A percentile compares a stretch with the other conserved stretches of the same genome.
Conservation (phyloP, 257 asterid species). For the Vinca minor region DNA sequence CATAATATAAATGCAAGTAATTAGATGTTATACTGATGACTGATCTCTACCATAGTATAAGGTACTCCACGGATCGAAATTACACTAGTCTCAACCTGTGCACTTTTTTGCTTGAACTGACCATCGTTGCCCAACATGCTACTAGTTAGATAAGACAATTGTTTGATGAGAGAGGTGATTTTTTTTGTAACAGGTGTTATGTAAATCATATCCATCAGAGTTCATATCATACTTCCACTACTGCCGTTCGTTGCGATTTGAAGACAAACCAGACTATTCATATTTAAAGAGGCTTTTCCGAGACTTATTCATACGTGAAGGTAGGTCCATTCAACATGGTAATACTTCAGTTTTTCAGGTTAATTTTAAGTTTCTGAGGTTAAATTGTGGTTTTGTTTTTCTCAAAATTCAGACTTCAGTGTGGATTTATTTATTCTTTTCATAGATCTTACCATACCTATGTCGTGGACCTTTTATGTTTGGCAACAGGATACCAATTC, state of each 20-base stretch:
- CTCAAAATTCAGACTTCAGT: not conserved
- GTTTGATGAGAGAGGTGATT: slow-evolving; percentile 1
- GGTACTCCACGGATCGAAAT: not conserved
- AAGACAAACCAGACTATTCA: slow-evolving; percentile 89
- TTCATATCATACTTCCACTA: slow-evolving; percentile 88
- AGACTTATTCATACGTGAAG: slow-evolving; percentile 91
- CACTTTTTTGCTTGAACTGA: not conserved
- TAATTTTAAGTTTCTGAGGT: slow-evolving; percentile 3
- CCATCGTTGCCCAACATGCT: not conserved
- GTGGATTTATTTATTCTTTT: slow-evolving; percentile 3
- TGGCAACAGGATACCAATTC: slow-evolving; percentile 74
- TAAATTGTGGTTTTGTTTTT: not conserved
- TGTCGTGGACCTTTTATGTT: slow-evolving; percentile 13
- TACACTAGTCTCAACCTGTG: not conserved
- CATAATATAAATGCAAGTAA: not conserved
- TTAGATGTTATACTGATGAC: not conserved
- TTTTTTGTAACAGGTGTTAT: slow-evolving; percentile 51
- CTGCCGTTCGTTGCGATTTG: slow-evolving; percentile 82
- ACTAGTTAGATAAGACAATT: not conserved
- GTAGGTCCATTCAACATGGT: slow-evolving; percentile 24
- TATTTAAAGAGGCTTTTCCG: slow-evolving; percentile 89
- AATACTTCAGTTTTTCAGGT: not conserved
- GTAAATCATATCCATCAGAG: slow-evolving; percentile 85
- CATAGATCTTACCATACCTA: slow-evolving; percentile 3
- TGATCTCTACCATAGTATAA: not conserved